Percentiles rank a stretch among this genome's conserved stretches.
phyloP scores from a whole-genome alignment of 805 yeast genomes.

The Sugiyamaella mastotermitis region DNA sequence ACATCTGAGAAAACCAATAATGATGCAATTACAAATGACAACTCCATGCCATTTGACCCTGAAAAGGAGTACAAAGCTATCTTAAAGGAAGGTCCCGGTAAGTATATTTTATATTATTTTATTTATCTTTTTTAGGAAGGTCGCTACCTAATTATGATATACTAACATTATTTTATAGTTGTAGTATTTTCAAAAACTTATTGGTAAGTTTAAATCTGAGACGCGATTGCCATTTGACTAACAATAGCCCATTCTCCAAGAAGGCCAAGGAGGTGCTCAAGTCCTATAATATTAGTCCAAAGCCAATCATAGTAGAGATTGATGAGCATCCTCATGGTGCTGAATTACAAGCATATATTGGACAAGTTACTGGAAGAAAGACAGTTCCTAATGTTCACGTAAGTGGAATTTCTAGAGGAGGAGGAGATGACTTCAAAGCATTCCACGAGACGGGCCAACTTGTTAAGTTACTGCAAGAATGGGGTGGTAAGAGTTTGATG shows the following conservation, averaged over 20 bases:
- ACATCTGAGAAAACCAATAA: too few species aligned
- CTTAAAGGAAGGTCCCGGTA: conserved; percentile 56
- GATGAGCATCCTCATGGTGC: conserved; percentile 74
- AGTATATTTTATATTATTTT: background rate
- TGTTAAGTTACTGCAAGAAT: conserved; percentile 44
- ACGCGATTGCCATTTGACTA: background rate
- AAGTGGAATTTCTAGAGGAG: conserved; percentile 75
- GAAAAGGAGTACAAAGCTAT: conserved; percentile 52
- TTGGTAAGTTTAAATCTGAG: too few species aligned
- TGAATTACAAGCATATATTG: conserved; percentile 68
- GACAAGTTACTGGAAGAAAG: conserved; percentile 60
- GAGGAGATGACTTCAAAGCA: conserved; percentile 71
- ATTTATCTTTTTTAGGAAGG: background rate
- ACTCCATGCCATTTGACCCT: conserved; percentile 49
- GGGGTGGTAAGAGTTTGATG: conserved; percentile 37
- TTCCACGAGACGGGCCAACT: conserved; percentile 56
- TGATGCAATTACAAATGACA: too few species aligned
- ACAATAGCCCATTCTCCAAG: conserved; percentile 58
- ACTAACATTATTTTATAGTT: conserved; percentile 27
- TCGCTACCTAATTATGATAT: too few species aligned
- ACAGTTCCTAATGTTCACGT: conserved; percentile 91
- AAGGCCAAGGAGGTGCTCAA: conserved; percentile 60
- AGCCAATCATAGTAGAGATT: conserved; percentile 69
- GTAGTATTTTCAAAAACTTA: conserved; percentile 47
- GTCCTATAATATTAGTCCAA: conserved; percentile 65